Evolutionary conservation across 2,329 filamentous ascomycete species (phyloP).

Genomic region (Alternaria alternata): DNA sequence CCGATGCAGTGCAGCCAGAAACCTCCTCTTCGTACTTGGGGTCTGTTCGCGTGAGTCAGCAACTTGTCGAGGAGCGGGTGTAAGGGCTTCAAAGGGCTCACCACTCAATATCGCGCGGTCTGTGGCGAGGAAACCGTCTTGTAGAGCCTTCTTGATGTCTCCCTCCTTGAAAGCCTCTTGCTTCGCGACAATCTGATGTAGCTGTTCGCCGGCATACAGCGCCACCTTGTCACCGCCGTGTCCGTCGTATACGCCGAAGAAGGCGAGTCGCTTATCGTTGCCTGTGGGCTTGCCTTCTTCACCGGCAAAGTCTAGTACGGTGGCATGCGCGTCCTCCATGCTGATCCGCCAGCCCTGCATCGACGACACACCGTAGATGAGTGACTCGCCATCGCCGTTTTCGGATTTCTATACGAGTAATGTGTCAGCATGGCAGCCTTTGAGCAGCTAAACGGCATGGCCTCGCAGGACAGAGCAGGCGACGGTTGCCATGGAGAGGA

Average conservation of each 20-base stretch:
- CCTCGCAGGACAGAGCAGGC: conserved; percentile 14
- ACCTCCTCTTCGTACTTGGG: conserved; percentile 97
- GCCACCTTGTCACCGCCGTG: conserved; percentile 98
- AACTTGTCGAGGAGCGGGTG: conserved; percentile 11
- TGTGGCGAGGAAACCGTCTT: conserved; percentile 95
- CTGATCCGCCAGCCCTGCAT: conserved; percentile 99
- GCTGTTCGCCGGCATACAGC: conserved; percentile 87
- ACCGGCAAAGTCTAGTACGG: conserved; percentile 80
- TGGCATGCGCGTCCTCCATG: conserved; percentile 97
- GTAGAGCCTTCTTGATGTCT: conserved; percentile 93
- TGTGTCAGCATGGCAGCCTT: conserved; percentile 11
- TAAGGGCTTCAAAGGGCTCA: conserved; percentile 55
- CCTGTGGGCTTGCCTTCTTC: conserved; percentile 65
- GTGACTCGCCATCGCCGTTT: conserved; percentile 89
- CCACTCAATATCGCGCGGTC: conserved; percentile 95
- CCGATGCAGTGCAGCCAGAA: conserved; percentile 95
- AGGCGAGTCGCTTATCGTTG: conserved; percentile 79
- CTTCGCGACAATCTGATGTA: conserved; percentile 93
- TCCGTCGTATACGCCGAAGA: conserved; percentile 98
- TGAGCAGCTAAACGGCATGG: neutral
- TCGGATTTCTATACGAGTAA: conserved; percentile 74
- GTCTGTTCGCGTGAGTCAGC: conserved; percentile 66
- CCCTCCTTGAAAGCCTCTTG: conserved; percentile 92
- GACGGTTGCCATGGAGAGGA: conserved; percentile 16
- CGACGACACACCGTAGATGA: conserved; percentile 92